These are phyloP conservation scores for Saururus chinensis DNA, from an alignment of 164 flowering plant species.

Conservation along the genomic window DNA sequence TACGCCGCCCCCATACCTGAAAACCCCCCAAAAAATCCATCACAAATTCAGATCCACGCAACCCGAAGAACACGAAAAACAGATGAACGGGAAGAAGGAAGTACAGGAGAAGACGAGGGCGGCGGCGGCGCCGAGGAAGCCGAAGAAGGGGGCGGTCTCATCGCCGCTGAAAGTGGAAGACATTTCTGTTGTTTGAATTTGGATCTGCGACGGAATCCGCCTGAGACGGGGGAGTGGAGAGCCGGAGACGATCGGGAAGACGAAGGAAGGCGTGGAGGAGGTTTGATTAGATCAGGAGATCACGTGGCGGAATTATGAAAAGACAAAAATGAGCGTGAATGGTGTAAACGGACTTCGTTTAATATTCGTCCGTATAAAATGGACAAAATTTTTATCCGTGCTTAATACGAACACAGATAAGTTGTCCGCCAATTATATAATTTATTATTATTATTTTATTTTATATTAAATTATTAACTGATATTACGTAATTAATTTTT, in stretches of 20 bases:
- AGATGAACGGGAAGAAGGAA: background rate
- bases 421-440: too few relatives aligned
- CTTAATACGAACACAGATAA: too few relatives aligned
- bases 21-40: slow-evolving; percentile 2
- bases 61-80: background rate
- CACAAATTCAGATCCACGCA: slow-evolving; percentile 1
- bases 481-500: too few relatives aligned
- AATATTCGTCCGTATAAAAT: too few relatives aligned
- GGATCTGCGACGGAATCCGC: slow-evolving; percentile 1
- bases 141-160: slow-evolving; percentile 81
- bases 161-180: slow-evolving; percentile 56
- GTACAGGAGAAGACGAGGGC: slow-evolving; percentile 85
- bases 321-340: too few relatives aligned
- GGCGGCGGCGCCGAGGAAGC: slow-evolving; percentile 81
- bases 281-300: too few relatives aligned
- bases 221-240: slow-evolving; percentile 9
- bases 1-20: slow-evolving; percentile 93
- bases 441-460: too few relatives aligned
- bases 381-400: too few relatives aligned
- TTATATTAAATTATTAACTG: too few relatives aligned
- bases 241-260: slow-evolving; percentile 3
- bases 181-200: slow-evolving; percentile 17
- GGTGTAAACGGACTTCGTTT: too few relatives aligned
- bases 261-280: background rate
- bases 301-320: too few relatives aligned